Evolutionary conservation across 1,284 basidiomycete genomes (phyloP).

Genomic region (Taiwanofungus camphoratus): DNA sequence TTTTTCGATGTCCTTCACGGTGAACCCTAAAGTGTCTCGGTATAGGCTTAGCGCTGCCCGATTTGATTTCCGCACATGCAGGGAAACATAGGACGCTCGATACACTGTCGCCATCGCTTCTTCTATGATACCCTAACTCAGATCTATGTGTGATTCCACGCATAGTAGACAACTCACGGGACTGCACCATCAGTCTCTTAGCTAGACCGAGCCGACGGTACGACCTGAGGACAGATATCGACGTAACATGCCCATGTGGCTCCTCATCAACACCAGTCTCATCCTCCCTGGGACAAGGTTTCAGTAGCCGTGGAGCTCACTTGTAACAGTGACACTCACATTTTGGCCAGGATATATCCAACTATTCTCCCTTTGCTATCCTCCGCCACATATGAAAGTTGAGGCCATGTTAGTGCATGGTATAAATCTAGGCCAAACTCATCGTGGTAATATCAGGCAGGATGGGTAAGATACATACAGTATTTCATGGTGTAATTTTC

Average conservation of each 20-base stretch:
- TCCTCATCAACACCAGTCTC: conserved; percentile 53
- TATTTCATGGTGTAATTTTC: conserved; percentile 87
- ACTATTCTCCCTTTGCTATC: conserved; percentile 86
- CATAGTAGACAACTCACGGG: conserved; percentile 51
- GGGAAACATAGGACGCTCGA: conserved; percentile 69
- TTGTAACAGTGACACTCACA: conserved; percentile 35
- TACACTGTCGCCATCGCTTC: conserved; percentile 85
- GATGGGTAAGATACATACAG: conserved; percentile 64
- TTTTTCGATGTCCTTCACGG: conserved; percentile 69
- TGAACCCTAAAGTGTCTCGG: conserved; percentile 79
- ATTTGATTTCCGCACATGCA: conserved; percentile 88
- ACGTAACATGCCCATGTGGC: conserved; percentile 86
- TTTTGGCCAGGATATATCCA: conserved; percentile 92
- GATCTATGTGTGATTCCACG: not conserved
- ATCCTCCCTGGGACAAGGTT: conserved; percentile 54
- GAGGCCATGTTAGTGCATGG: conserved; percentile 88
- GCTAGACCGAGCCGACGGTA: conserved; percentile 84
- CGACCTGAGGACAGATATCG: conserved; percentile 82
- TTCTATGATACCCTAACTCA: conserved; percentile 40
- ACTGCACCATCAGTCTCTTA: conserved; percentile 83
- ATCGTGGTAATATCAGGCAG: not conserved
- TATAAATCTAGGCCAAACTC: too few relatives aligned
- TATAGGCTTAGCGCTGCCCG: conserved; percentile 81
- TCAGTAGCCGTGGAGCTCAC: conserved; percentile 1
- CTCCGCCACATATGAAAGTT: conserved; percentile 91